phyloP scores from a whole-genome alignment of 176 grass and related monocot species.

The Aechmea fasciata region DNA sequence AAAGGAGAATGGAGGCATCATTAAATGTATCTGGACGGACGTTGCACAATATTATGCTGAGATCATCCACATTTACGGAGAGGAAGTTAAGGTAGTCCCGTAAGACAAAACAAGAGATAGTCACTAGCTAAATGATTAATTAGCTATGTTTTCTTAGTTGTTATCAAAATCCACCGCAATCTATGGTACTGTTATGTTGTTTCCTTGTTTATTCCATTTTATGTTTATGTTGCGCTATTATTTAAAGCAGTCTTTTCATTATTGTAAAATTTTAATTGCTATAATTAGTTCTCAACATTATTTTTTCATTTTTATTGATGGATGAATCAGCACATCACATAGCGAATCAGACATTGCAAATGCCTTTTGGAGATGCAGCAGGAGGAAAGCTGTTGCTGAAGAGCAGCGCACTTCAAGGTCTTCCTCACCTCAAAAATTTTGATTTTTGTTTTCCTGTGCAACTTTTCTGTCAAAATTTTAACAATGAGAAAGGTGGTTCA shows the following conservation, averaged over 20 bases:
- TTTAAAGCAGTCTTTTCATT: background rate
- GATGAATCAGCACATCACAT: conserved; percentile 69
- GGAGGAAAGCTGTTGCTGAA: conserved; percentile 73
- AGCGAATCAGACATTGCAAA: conserved; percentile 97
- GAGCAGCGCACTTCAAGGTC: conserved; percentile 73
- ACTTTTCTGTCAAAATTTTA: background rate
- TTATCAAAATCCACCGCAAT: background rate
- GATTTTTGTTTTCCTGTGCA: background rate
- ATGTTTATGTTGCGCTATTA: background rate
- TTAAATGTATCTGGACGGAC: conserved; percentile 72
- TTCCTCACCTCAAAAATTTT: conserved; percentile 4
- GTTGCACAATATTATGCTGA: conserved; percentile 66
- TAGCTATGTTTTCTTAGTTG: conserved; percentile 16
- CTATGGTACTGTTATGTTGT: background rate
- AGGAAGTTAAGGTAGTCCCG: conserved; percentile 77
- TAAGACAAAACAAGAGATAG: conserved; percentile 10
- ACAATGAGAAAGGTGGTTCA: background rate
- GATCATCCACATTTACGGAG: conserved; percentile 90
- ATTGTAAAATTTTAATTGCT: background rate
- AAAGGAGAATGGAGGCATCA: conserved; percentile 77
- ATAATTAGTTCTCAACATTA: background rate
- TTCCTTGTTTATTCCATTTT: background rate
- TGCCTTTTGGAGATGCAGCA: conserved; percentile 64
- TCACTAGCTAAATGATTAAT: conserved; percentile 16
- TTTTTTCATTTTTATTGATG: conserved; percentile 3